Base-by-base conservation (phyloP, 441 rosid genomes). In the Populus hybrid region DNA sequence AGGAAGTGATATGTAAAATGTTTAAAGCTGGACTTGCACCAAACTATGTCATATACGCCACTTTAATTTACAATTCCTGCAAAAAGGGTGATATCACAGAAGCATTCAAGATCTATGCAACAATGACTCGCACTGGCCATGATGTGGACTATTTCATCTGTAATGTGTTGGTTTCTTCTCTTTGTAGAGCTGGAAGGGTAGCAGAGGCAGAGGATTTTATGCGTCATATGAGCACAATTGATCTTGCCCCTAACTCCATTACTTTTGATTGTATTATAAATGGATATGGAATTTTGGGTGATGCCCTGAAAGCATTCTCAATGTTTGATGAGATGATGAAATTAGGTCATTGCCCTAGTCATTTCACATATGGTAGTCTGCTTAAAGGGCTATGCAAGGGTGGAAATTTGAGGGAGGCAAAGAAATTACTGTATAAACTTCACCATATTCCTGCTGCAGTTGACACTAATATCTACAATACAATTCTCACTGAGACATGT, bases 371-470 rank as follows among this genome's bases (percentile, higher is more conserved):
- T 73, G 86, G 90, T 21, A 81, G 95, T 81, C 85, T 95, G 42
- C 92, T 93, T 66, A 95, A 92, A 88, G 99, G 93, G 83, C 86
- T 93, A 72, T 93, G 97, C 84, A 90, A 75, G 82, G 90, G 95
- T 67, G 90, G 97, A 72, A 86, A 92, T 77, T 76, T 85, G 36
- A 81, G 61, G 78, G 89, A 87, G 84, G 99, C 92, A 4, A 90
- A 86, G 87, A 86, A 80, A 77, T 86, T 95, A 67, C 82, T 95
- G 75, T 80, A 77, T 70, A 80, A 77, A 66, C 89, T 93, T 54
- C 89, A 86, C 73, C 69, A 46, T 76, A 83, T 88, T 83, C 95
- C 90, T 81, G 79, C 75, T 76, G 88, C 90, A 76, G 90, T 93
- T 71, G 95, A 92, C 76, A 86, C 88, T 82, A 81, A 84, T 46